phyloP scores from a whole-genome alignment of 495 filamentous ascomycete species.

The Xylaria curta region DNA sequence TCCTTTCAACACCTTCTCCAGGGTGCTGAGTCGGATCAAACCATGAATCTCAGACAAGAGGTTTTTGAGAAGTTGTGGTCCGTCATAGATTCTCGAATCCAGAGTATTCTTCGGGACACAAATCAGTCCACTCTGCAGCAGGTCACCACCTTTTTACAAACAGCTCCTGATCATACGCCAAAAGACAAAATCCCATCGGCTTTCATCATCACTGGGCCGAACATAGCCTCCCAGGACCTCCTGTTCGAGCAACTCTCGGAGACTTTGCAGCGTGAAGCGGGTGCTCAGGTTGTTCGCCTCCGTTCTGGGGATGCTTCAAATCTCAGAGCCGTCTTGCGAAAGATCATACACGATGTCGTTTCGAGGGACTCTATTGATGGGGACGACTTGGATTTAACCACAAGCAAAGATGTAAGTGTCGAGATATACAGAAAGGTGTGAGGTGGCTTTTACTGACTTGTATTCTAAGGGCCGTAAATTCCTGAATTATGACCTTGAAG shows the following conservation, averaged over 20 bases:
- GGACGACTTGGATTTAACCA: slow-evolving; percentile 50
- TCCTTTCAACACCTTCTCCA: slow-evolving; percentile 67
- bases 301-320: slow-evolving; percentile 81
- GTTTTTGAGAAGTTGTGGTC: slow-evolving; percentile 73
- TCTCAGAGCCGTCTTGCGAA: slow-evolving; percentile 81
- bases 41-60: slow-evolving; percentile 61
- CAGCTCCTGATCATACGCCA: slow-evolving; percentile 46
- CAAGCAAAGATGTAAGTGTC: slow-evolving; percentile 60
- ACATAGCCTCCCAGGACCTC: slow-evolving; percentile 76
- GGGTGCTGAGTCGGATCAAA: slow-evolving; percentile 63
- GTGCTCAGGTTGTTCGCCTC: slow-evolving; percentile 68
- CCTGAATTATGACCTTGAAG: slow-evolving; percentile 89
- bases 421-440: not conserved
- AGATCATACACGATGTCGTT: slow-evolving; percentile 74
- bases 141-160: slow-evolving; percentile 69
- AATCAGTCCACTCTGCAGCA: slow-evolving; percentile 66
- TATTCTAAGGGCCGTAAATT: slow-evolving; percentile 67
- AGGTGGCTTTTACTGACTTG: slow-evolving; percentile 13
- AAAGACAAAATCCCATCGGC: slow-evolving; percentile 71
- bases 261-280: slow-evolving; percentile 53
- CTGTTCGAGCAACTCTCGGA: slow-evolving; percentile 73
- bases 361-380: slow-evolving; percentile 52
- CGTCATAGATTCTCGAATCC: slow-evolving; percentile 68
- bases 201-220: slow-evolving; percentile 85
- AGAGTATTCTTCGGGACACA: slow-evolving; percentile 65